Evolutionary conservation across 2,329 filamentous ascomycete genomes (phyloP), one percentile per base, ranked within the genome.

Genomic region (Trichoderma sp.): DNA sequence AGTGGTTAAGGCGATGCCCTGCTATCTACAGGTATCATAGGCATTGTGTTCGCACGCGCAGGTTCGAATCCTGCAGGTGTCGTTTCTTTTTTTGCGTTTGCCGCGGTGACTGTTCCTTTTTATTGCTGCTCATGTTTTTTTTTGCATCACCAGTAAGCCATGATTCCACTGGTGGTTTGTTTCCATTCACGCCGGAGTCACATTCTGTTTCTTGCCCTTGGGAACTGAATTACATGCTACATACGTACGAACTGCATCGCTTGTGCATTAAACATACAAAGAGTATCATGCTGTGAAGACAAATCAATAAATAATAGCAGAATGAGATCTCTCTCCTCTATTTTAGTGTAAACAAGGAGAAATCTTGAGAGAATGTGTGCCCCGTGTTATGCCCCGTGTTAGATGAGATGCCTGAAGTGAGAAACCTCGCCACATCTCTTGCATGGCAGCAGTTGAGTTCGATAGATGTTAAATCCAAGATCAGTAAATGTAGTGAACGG

Each of bases 61-160:
- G 69, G 69, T 71, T 71, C 69, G 69, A 71, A 71, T 71, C 69
- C 69, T 71, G 69, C 69, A 71, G 69, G 69, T 71, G 69, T 71
- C 69, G 69, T 26, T 71, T 21, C 21, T 34, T 66, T 32, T 70
- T 69, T 62, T 24, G 15, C 11, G 11, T 21, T 18, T 39, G 30
- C 12, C 4, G 21, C 21, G 6, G 11, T 21, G 43, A 11, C 8
- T 4, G 0, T 26, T 3, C 21, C 8, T 67, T 32, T 28, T 15
- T 43, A 24, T 5, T 43, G 6, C 26, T 43, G 6, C 26, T 53
- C 7, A 8, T 1, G 36, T 18, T 21, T n/a, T 11, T 66, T 1
- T 14, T 18, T 5, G 26, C 14, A 57, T 30, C 3, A n/a, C 4
- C 4, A 3, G 43, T 9, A n/a, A 18, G 43, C 9, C n/a, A 51